Percentiles rank a stretch among this genome's conserved stretches.
Evolutionary conservation across 2,329 filamentous ascomycete species (phyloP).

Genomic region (Arachnomyces sp.): DNA sequence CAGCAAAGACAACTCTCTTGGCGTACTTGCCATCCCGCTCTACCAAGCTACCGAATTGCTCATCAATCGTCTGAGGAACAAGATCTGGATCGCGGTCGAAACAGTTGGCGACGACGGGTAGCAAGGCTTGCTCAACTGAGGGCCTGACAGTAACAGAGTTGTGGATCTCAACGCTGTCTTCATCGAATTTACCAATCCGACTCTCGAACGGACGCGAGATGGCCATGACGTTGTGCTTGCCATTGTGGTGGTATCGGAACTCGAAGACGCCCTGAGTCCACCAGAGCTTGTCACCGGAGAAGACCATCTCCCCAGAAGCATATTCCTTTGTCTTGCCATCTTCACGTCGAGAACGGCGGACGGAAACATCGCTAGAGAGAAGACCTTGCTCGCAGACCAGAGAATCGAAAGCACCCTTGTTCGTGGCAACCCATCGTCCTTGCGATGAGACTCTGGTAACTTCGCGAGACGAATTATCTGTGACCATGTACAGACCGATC

Average conservation of each 20-base stretch:
- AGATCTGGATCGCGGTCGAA: constrained; percentile 88
- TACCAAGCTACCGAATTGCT: constrained; percentile 76
- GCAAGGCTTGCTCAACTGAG: constrained; percentile 66
- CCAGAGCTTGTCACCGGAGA: constrained; percentile 89
- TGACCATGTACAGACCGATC: constrained; percentile 94
- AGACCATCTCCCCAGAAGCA: constrained; percentile 73
- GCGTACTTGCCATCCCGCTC: constrained; percentile 85
- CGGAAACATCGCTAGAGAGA: constrained; percentile 57
- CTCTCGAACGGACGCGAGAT: constrained; percentile 93
- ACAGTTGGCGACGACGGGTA: constrained; percentile 84
- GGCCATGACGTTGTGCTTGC: constrained; percentile 86
- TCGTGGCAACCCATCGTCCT: constrained; percentile 82
- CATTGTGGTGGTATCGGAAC: constrained; percentile 92
- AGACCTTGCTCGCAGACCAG: constrained; percentile 70
- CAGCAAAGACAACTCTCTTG: constrained; percentile 83
- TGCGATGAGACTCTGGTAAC: constrained; percentile 76
- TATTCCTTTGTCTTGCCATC: constrained; percentile 49
- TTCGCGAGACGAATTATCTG: constrained; percentile 82
- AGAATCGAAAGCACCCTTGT: constrained; percentile 67
- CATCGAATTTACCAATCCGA: constrained; percentile 71
- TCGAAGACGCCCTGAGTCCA: constrained; percentile 97
- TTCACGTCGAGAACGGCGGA: constrained; percentile 37
- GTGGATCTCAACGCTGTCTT: constrained; percentile 58
- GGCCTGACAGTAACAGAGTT: constrained; percentile 50
- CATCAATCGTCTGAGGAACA: constrained; percentile 69